These are phyloP conservation scores for Flaveria brownii DNA, from an alignment of 129 eudicot genomes.

Conservation along the genomic window DNA sequence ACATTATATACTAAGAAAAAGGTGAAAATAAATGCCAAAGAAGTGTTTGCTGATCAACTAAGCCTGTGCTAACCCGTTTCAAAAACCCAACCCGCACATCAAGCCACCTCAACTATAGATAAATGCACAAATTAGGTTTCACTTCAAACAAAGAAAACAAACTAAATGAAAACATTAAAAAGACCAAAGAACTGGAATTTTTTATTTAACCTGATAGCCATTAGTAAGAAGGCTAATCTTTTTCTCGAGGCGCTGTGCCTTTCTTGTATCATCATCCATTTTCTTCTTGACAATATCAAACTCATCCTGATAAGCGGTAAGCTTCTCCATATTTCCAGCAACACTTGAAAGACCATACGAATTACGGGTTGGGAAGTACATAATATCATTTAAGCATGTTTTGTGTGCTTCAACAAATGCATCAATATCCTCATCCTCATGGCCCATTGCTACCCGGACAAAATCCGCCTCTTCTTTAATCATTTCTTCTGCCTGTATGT, in stretches of 20 bases:
- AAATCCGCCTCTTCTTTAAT: conserved; percentile 64
- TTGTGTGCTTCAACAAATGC: conserved; percentile 83
- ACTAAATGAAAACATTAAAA: not conserved
- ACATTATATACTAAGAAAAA: not conserved
- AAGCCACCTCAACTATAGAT: not conserved
- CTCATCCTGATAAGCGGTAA: conserved; percentile 78
- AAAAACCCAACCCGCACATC: not conserved
- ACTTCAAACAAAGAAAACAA: not conserved
- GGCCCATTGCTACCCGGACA: conserved; percentile 83
- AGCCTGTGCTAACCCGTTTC: not conserved
- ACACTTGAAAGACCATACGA: conserved; percentile 92
- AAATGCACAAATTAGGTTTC: not conserved
- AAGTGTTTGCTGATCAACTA: not conserved
- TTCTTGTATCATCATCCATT: conserved; percentile 94
- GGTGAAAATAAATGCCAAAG: not conserved
- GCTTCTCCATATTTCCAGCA: conserved; percentile 81
- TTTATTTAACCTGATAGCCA: conserved; percentile 74
- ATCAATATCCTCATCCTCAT: conserved; percentile 70
- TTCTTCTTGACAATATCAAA: conserved; percentile 86
- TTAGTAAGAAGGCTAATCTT: conserved; percentile 80
- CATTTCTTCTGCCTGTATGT: conserved; percentile 69
- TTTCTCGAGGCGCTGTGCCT: conserved; percentile 80
- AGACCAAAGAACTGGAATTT: not conserved
- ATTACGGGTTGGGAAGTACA: conserved; percentile 82
- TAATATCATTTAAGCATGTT: conserved; percentile 72